phyloP scores from a whole-genome alignment of 345 rosid species.

The Camelina hispida region DNA sequence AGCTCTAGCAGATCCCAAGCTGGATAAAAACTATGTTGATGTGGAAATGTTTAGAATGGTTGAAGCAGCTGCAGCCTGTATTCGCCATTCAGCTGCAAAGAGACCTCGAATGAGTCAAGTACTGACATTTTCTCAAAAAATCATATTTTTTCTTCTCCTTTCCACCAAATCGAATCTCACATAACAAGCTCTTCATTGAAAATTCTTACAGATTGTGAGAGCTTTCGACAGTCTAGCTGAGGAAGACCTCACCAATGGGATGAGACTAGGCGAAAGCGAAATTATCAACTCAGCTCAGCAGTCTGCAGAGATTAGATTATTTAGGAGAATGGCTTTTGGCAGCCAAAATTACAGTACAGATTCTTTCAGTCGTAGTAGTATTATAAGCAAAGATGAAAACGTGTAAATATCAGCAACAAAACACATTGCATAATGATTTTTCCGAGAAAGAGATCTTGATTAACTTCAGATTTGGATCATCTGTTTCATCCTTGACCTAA shows the following conservation, averaged over 20 bases:
- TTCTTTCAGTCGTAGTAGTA: slow-evolving; percentile 53
- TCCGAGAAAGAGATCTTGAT: slow-evolving; percentile 27
- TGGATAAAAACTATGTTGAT: slow-evolving; percentile 62
- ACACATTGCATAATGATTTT: slow-evolving; percentile 23
- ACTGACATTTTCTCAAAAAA: slow-evolving; percentile 3
- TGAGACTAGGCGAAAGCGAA: slow-evolving; percentile 92
- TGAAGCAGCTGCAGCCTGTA: slow-evolving; percentile 91
- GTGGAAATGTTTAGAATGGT: slow-evolving; percentile 82
- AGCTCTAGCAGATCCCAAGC: slow-evolving; percentile 75
- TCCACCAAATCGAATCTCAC: not conserved
- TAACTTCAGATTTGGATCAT: not conserved
- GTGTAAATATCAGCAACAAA: slow-evolving; percentile 46
- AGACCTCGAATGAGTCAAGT: slow-evolving; percentile 98
- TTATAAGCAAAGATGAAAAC: slow-evolving; percentile 43
- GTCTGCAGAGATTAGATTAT: slow-evolving; percentile 82
- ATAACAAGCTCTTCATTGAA: slow-evolving; percentile 1
- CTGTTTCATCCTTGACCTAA: not conserved
- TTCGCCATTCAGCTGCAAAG: slow-evolving; percentile 85
- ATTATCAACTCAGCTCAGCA: slow-evolving; percentile 73
- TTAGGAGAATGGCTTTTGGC: slow-evolving; percentile 90
- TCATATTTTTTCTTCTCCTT: not conserved
- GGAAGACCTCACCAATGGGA: slow-evolving; percentile 81
- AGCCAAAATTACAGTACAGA: slow-evolving; percentile 81
- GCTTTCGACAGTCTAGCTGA: slow-evolving; percentile 72
- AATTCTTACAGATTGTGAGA: slow-evolving; percentile 71